These are phyloP conservation scores for Spatholobus suberectus DNA, from an alignment of 306 rosid genomes.

Conservation along the genomic window DNA sequence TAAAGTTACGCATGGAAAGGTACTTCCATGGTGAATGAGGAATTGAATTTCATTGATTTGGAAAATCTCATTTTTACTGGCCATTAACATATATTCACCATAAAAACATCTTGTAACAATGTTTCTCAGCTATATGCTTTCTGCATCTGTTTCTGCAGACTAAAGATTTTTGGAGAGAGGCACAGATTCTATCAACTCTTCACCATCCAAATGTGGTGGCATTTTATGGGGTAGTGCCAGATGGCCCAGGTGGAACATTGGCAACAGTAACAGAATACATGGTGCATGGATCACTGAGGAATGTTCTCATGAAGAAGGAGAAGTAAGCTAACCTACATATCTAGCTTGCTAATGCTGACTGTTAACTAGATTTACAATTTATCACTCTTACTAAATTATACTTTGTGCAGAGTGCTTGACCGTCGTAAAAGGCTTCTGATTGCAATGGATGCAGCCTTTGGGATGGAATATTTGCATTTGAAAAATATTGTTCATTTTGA, in stretches of 20 bases:
- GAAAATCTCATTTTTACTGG: slow-evolving; percentile 31
- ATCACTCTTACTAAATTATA: slow-evolving; percentile 37
- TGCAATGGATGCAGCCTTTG: slow-evolving; percentile 95
- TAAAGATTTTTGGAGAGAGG: slow-evolving; percentile 98
- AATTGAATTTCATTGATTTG: slow-evolving; percentile 31
- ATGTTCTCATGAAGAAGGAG: slow-evolving; percentile 74
- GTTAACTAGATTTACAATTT: slow-evolving; percentile 21
- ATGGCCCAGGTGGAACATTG: slow-evolving; percentile 85
- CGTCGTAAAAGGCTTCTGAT: slow-evolving; percentile 83
- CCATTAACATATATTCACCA: not conserved
- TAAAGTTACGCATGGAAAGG: slow-evolving; percentile 5
- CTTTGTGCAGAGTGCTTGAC: slow-evolving; percentile 79
- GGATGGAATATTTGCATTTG: slow-evolving; percentile 97
- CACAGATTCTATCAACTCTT: slow-evolving; percentile 87
- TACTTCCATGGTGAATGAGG: not conserved
- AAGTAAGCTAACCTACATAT: slow-evolving; percentile 51
- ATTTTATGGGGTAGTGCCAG: slow-evolving; percentile 92
- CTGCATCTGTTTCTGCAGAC: slow-evolving; percentile 53
- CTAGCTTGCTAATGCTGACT: slow-evolving; percentile 14
- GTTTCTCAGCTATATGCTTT: slow-evolving; percentile 19
- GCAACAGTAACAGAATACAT: slow-evolving; percentile 93
- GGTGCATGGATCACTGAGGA: slow-evolving; percentile 96
- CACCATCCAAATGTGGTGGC: slow-evolving; percentile 99
- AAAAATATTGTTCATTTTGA: slow-evolving; percentile 95
- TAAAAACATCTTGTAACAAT: not conserved